These are phyloP conservation scores for Pisolithus orientalis DNA, from an alignment of 768 basidiomycete genomes.

Conservation along the genomic window DNA sequence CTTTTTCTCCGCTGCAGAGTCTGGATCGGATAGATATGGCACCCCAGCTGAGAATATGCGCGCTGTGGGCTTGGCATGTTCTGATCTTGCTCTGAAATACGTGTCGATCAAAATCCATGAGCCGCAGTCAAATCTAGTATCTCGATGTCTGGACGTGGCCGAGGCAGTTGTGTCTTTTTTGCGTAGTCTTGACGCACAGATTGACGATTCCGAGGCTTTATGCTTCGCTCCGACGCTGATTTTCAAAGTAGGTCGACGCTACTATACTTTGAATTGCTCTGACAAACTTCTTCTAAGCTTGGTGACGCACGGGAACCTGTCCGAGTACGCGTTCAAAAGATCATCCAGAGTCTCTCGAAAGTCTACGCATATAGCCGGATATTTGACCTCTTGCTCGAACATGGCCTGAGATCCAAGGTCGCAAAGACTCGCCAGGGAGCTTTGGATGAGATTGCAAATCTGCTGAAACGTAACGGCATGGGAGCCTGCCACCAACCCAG, in stretches of 20 bases:
- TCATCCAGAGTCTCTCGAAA: slow-evolving; percentile 80
- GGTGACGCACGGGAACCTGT: slow-evolving; percentile 88
- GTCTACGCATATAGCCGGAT: slow-evolving; percentile 92
- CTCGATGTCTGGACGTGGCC: slow-evolving; percentile 84
- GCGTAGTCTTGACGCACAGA: slow-evolving; percentile 62
- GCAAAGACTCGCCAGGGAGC: slow-evolving; percentile 87
- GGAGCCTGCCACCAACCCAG: slow-evolving; percentile 67
- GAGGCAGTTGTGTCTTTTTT: slow-evolving; percentile 75
- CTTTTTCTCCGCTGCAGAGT: slow-evolving; percentile 57
- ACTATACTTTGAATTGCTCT: background rate
- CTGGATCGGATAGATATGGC: slow-evolving; percentile 49
- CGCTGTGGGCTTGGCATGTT: slow-evolving; percentile 72
- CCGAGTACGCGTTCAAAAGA: slow-evolving; percentile 70
- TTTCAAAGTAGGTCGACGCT: slow-evolving; percentile 58
- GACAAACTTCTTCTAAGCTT: slow-evolving; percentile 45
- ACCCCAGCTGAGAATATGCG: slow-evolving; percentile 43
- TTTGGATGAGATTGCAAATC: slow-evolving; percentile 70
- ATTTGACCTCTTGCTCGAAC: slow-evolving; percentile 80
- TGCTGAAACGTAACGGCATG: slow-evolving; percentile 80
- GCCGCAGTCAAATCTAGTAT: slow-evolving; percentile 82
- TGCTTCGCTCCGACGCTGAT: slow-evolving; percentile 88
- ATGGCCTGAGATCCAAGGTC: slow-evolving; percentile 86
- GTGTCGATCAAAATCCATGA: slow-evolving; percentile 85
- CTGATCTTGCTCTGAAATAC: slow-evolving; percentile 91
- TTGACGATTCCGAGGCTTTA: slow-evolving; percentile 80